phyloP scores from a whole-genome alignment of 805 yeast species.

The Ogataea haglerorum region DNA sequence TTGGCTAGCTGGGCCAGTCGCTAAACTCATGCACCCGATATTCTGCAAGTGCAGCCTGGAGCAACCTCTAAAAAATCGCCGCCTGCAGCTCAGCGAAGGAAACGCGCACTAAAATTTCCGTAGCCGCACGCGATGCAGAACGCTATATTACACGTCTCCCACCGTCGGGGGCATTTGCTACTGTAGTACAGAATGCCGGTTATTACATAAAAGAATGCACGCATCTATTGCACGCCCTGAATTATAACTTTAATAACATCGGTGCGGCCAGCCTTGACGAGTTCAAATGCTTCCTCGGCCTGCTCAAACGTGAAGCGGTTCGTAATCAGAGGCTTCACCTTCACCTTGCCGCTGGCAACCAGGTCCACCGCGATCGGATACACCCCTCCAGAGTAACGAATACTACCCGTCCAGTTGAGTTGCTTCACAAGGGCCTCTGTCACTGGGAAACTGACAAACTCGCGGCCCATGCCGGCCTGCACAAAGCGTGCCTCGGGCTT shows the following conservation, averaged over 20 bases:
- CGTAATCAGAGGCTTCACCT: constrained; percentile 67
- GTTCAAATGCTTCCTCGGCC: constrained; percentile 72
- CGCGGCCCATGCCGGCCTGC: constrained; percentile 83
- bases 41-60: not conserved
- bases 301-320: constrained; percentile 69
- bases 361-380: constrained; percentile 69
- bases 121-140: constrained; percentile 1
- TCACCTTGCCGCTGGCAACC: constrained; percentile 58
- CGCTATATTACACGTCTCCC: not conserved
- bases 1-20: not conserved
- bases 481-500: constrained; percentile 69
- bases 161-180: not conserved
- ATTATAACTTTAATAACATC: constrained; percentile 76
- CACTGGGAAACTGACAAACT: constrained; percentile 65
- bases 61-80: not conserved
- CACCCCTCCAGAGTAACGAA: constrained; percentile 78
- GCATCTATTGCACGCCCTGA: constrained; percentile 52
- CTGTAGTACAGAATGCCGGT: not conserved
- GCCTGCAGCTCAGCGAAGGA: constrained; percentile 1
- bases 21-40: not conserved
- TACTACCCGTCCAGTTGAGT: constrained; percentile 65
- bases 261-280: constrained; percentile 52
- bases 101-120: not conserved
- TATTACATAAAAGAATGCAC: not conserved
- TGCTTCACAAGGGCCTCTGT: constrained; percentile 67